These are phyloP conservation scores for Xylariaceae sp. DNA, from an alignment of 2,329 filamentous ascomycete genomes.

Conservation along the genomic window DNA sequence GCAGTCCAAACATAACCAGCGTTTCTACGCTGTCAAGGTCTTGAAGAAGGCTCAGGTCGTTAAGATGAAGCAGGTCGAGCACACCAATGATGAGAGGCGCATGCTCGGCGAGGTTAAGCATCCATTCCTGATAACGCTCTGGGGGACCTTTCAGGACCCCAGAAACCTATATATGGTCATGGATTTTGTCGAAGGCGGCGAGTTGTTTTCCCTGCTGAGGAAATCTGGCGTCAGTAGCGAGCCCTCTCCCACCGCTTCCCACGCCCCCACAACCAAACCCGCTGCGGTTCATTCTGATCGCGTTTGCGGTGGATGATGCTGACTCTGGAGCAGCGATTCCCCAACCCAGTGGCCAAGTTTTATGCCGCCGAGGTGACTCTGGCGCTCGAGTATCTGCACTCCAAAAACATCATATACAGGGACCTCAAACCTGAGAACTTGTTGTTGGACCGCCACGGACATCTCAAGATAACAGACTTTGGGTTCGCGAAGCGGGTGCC, in stretches of 20 bases:
- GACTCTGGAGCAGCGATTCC: slow-evolving; percentile 67
- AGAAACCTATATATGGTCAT: slow-evolving; percentile 99
- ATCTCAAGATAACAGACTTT: slow-evolving; percentile 97
- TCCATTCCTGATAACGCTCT: slow-evolving; percentile 93
- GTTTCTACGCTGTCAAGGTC: slow-evolving; percentile 97
- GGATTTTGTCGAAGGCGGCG: slow-evolving; percentile 98
- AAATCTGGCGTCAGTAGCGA: slow-evolving; percentile 72
- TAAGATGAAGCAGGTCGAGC: slow-evolving; percentile 99
- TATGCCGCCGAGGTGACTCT: slow-evolving; percentile 96
- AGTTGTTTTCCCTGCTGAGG: slow-evolving; percentile 88
- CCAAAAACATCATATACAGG: slow-evolving; percentile 93
- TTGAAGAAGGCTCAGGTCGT: slow-evolving; percentile 97
- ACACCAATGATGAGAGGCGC: slow-evolving; percentile 93
- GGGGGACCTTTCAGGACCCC: slow-evolving; percentile 95
- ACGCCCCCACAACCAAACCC: too few species aligned
- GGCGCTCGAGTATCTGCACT: slow-evolving; percentile 90
- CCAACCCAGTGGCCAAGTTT: slow-evolving; percentile 97
- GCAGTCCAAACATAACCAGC: slow-evolving; percentile 95
- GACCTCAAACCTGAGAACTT: slow-evolving; percentile 95
- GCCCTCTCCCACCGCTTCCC: too few species aligned
- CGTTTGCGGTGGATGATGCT: slow-evolving; percentile 2
- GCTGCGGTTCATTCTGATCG: too few species aligned
- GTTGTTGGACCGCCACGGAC: slow-evolving; percentile 83
- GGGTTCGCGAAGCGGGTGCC: slow-evolving; percentile 97
- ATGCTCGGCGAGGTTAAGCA: slow-evolving; percentile 98